phyloP scores from a whole-genome alignment of 1,284 basidiomycete genomes.

The Marasmius sp. region DNA sequence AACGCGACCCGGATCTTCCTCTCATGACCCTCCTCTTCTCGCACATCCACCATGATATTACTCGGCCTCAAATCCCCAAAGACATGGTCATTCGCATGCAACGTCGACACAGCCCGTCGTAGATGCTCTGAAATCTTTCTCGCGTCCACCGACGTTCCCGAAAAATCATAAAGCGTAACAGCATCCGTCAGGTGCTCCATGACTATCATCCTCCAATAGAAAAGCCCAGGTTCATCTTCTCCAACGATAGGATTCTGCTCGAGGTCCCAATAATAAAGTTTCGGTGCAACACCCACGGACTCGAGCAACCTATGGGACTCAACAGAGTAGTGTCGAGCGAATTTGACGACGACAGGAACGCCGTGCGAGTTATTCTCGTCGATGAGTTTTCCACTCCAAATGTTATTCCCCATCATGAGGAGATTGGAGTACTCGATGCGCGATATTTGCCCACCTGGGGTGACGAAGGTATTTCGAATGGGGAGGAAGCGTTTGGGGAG shows the following conservation, averaged over 20 bases:
- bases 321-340: not conserved
- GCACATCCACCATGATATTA: not conserved
- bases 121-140: not conserved
- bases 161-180: not conserved
- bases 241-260: not conserved
- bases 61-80: not conserved
- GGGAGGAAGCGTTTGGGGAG: not conserved
- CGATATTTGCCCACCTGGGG: not conserved
- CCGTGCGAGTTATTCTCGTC: not conserved
- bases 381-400: not conserved
- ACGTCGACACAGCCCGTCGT: not conserved
- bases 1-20: not conserved
- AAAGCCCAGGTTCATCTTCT: not conserved
- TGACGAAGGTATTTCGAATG: not conserved
- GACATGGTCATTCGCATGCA: not conserved
- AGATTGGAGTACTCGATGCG: not conserved
- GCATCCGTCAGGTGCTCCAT: not conserved
- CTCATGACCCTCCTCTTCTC: not conserved
- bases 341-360: not conserved
- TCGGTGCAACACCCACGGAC: not conserved
- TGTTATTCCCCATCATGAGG: not conserved
- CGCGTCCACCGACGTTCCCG: not conserved
- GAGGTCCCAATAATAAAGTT: not conserved
- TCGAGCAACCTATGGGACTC: not conserved
- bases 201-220: not conserved